A percentile compares a stretch with the other conserved stretches of the same genome.
Conservation (phyloP, 1,284 basidiomycete species). For the Coriolopsis trogii region DNA sequence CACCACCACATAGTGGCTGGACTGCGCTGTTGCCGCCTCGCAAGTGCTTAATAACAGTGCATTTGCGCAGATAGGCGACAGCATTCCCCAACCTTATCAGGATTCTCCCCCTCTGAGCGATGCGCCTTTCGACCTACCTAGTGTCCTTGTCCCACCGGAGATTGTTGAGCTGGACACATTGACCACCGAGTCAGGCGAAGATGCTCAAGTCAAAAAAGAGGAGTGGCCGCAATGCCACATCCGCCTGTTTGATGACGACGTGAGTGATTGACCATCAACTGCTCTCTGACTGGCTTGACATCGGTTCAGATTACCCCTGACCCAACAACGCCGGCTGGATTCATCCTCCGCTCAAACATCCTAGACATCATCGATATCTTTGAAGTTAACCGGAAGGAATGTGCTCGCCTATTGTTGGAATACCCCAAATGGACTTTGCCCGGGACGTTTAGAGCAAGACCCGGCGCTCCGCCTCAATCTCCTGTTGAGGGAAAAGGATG, state of each 20-base stretch:
- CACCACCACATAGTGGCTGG: conserved; percentile 68
- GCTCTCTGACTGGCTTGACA: neutral
- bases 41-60: conserved; percentile 56
- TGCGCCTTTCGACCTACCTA: conserved; percentile 69
- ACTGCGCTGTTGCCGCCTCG: conserved; percentile 60
- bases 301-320: conserved; percentile 71
- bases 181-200: conserved; percentile 64
- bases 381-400: conserved; percentile 96
- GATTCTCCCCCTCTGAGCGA: conserved; percentile 48
- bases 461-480: conserved; percentile 54
- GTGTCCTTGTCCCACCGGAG: conserved; percentile 87
- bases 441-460: conserved; percentile 83
- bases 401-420: conserved; percentile 85
- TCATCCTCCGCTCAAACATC: conserved; percentile 77
- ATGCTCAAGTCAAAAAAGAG: conserved; percentile 70
- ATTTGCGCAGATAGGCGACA: conserved; percentile 55
- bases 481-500: conserved; percentile 63
- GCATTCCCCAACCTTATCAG: conserved; percentile 71
- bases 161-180: conserved; percentile 77
- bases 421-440: conserved; percentile 84
- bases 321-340: conserved; percentile 73
- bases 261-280: conserved; percentile 38
- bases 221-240: conserved; percentile 78
- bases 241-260: conserved; percentile 81
- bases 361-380: conserved; percentile 91